Conservation (phyloP, 1,284 basidiomycete genomes). For the Sporisorium scitamineum region DNA sequence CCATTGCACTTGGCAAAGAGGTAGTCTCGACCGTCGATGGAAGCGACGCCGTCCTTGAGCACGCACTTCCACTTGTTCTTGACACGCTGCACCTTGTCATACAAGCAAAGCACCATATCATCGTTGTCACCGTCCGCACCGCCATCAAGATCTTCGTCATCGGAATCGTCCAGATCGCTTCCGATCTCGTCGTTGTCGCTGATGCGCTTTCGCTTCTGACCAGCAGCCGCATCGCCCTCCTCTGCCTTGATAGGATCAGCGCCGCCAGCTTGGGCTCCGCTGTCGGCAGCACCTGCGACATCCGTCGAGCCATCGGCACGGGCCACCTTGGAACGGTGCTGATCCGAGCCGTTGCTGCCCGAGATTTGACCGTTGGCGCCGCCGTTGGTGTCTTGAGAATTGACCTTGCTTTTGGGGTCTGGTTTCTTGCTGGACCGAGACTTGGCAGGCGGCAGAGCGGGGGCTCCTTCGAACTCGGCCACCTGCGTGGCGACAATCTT, state of each 20-base stretch:
- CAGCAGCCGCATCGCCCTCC: constrained; percentile 34
- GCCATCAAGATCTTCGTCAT: constrained; percentile 74
- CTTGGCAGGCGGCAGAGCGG: constrained; percentile 46
- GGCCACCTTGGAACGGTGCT: constrained; percentile 47
- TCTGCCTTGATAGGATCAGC: constrained; percentile 17
- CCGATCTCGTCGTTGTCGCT: constrained; percentile 85
- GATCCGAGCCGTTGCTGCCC: constrained; percentile 24
- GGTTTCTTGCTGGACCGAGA: constrained; percentile 46
- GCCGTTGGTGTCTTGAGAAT: constrained; percentile 27
- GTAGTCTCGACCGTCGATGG: constrained; percentile 96
- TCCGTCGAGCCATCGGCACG: constrained; percentile 38
- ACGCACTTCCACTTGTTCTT: constrained; percentile 99
- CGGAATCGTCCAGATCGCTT: constrained; percentile 94
- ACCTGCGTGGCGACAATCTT: constrained; percentile 92
- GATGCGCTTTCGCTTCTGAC: constrained; percentile 67
- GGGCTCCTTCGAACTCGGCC: constrained; percentile 84
- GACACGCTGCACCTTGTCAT: constrained; percentile 97
- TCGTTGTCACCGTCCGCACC: constrained; percentile 72
- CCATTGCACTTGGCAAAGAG: constrained; percentile 91
- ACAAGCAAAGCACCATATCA: constrained; percentile 97
- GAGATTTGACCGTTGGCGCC: constrained; percentile 11
- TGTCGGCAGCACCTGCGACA: constrained; percentile 23
- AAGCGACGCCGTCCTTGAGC: constrained; percentile 98
- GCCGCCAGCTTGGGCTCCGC: constrained; percentile 1
- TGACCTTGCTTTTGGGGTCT: constrained; percentile 39